These are phyloP conservation scores for Pseudogymnoascus sp. DNA, from an alignment of 2,329 filamentous ascomycete genomes.

Conservation along the genomic window DNA sequence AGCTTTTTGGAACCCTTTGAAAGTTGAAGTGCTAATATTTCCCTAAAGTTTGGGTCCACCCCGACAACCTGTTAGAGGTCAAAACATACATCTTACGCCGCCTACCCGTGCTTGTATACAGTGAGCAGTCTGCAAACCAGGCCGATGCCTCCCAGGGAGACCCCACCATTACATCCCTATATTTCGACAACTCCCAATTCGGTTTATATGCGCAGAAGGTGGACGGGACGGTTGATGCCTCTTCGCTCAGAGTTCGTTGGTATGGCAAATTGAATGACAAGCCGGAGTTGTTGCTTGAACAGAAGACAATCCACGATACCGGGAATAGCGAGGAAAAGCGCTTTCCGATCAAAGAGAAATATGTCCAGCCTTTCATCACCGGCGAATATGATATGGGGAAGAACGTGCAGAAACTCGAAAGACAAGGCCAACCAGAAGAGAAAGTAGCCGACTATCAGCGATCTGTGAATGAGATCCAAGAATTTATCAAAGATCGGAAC, in stretches of 20 bases:
- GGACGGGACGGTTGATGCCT: slow-evolving; percentile 62
- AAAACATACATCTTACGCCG: slow-evolving; percentile 91
- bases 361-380: slow-evolving; percentile 77
- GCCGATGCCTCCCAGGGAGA: slow-evolving; percentile 69
- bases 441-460: slow-evolving; percentile 62
- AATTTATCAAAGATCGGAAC: slow-evolving; percentile 67
- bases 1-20: slow-evolving; percentile 23
- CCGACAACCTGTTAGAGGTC: slow-evolving; percentile 90
- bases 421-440: slow-evolving; percentile 58
- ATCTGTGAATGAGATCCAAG: slow-evolving; percentile 68
- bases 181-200: slow-evolving; percentile 86
- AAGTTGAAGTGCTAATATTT: neutral
- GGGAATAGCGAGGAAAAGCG: slow-evolving; percentile 70
- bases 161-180: slow-evolving; percentile 87
- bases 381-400: slow-evolving; percentile 91
- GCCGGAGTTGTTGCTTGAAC: slow-evolving; percentile 78
- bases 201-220: slow-evolving; percentile 82
- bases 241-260: slow-evolving; percentile 83
- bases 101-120: slow-evolving; percentile 87
- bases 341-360: slow-evolving; percentile 88
- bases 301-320: slow-evolving; percentile 74
- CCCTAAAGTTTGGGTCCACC: slow-evolving; percentile 76
- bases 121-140: slow-evolving; percentile 75
- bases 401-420: slow-evolving; percentile 76
- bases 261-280: slow-evolving; percentile 73